Evolutionary conservation across 106 monocot species (phyloP).

Genomic region (Acorus gramineus): DNA sequence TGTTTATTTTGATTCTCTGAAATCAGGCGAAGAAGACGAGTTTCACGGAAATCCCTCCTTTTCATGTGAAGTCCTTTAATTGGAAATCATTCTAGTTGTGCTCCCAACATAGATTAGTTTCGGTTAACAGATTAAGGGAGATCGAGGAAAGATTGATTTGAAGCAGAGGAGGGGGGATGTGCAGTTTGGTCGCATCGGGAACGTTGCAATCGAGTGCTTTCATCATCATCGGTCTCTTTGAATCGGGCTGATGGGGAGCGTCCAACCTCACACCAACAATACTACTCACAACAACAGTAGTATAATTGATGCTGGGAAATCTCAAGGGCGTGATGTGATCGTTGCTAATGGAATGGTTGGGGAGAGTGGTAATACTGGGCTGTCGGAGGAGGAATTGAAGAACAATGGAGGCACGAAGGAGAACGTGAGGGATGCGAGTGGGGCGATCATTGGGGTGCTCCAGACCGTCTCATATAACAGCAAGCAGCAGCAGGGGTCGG

Average conservation of each 20-base stretch:
- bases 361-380: neutral
- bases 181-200: conserved; percentile 3
- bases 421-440: neutral
- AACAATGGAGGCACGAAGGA: conserved; percentile 16
- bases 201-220: conserved; percentile 1
- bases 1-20: too few relatives aligned
- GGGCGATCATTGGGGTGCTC: neutral
- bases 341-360: too few relatives aligned
- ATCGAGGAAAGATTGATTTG: neutral
- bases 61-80: too few relatives aligned
- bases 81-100: too few relatives aligned
- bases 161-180: conserved; percentile 12
- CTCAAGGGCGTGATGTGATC: too few relatives aligned
- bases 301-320: too few relatives aligned
- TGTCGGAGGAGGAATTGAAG: conserved; percentile 39
- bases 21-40: too few relatives aligned
- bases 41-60: too few relatives aligned
- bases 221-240: conserved; percentile 24
- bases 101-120: too few relatives aligned
- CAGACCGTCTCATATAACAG: neutral
- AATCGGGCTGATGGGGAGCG: conserved; percentile 61
- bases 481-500: conserved; percentile 19
- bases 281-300: neutral
- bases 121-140: too few relatives aligned
- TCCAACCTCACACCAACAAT: conserved; percentile 13